These are phyloP conservation scores for Aspergillus sergii DNA, from an alignment of 2,329 filamentous ascomycete species.

Conservation along the genomic window DNA sequence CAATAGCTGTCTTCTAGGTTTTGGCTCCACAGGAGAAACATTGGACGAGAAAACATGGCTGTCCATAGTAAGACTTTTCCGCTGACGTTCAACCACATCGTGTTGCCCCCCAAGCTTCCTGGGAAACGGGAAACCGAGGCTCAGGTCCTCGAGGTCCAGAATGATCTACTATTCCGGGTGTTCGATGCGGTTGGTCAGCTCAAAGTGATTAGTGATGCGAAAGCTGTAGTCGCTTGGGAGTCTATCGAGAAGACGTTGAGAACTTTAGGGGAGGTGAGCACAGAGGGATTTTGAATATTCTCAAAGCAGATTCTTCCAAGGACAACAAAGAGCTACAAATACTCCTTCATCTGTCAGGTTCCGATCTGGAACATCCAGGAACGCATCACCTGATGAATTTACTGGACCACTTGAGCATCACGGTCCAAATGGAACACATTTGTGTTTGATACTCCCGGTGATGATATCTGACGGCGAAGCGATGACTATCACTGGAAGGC, in stretches of 20 bases:
- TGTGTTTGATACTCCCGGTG: no score
- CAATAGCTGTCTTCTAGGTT: no score
- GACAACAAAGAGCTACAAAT: no score
- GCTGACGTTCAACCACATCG: not conserved
- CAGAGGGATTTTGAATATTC: not conserved
- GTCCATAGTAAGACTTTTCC: not conserved
- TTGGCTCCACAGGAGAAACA: not conserved
- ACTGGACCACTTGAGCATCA: no score
- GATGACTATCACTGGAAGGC: no score
- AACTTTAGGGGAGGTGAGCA: slow-evolving; percentile 19
- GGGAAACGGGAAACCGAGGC: not conserved
- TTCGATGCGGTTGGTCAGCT: not conserved
- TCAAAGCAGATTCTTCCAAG: no score
- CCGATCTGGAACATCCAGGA: no score
- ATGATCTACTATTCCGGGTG: not conserved
- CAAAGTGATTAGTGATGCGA: not conserved
- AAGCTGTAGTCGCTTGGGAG: slow-evolving; percentile 6
- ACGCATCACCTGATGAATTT: rapidly evolving
- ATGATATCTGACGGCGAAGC: no score
- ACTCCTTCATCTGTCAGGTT: no score
- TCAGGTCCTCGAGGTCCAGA: not conserved
- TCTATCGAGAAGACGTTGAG: slow-evolving; percentile 14
- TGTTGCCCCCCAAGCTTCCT: not conserved
- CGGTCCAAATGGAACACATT: no score
- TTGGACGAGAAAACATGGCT: not conserved